Percentiles rank a stretch among this genome's conserved stretches.
phyloP scores from a whole-genome alignment of 345 rosid genomes.

The Eutrema yunnanense region DNA sequence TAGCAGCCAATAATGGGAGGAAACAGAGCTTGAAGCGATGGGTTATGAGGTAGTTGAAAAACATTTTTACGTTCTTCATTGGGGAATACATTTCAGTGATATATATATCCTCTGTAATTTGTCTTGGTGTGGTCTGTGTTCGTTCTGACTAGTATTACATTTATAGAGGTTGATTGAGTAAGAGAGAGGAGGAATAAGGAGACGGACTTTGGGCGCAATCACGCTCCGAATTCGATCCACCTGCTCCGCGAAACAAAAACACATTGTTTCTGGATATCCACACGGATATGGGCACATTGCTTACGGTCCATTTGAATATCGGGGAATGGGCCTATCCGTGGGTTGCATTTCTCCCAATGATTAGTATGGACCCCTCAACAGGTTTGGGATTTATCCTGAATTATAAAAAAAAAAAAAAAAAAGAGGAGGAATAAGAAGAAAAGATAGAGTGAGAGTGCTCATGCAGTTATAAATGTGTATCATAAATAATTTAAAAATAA shows the following conservation, averaged over 20 bases:
- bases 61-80: not conserved
- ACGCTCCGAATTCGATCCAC: too few species aligned
- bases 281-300: too few species aligned
- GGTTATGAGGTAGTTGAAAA: not conserved
- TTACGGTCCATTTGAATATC: too few species aligned
- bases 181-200: not conserved
- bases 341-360: too few species aligned
- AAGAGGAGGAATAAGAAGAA: not conserved
- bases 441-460: not conserved
- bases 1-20: not conserved
- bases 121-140: constrained; percentile 4
- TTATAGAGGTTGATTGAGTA: constrained; percentile 21
- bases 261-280: too few species aligned
- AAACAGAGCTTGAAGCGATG: constrained; percentile 18
- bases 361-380: too few species aligned
- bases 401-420: too few species aligned
- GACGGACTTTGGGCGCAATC: not conserved
- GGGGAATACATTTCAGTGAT: constrained; percentile 3
- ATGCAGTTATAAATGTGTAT: not conserved
- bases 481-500: not conserved
- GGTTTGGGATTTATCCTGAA: too few species aligned
- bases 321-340: too few species aligned
- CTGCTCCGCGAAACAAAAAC: too few species aligned
- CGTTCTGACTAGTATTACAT: constrained; percentile 11
- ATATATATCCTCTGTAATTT: not conserved